Base-by-base conservation (phyloP, 2,329 filamentous ascomycete genomes). In the Annulohypoxylon truncatum region DNA sequence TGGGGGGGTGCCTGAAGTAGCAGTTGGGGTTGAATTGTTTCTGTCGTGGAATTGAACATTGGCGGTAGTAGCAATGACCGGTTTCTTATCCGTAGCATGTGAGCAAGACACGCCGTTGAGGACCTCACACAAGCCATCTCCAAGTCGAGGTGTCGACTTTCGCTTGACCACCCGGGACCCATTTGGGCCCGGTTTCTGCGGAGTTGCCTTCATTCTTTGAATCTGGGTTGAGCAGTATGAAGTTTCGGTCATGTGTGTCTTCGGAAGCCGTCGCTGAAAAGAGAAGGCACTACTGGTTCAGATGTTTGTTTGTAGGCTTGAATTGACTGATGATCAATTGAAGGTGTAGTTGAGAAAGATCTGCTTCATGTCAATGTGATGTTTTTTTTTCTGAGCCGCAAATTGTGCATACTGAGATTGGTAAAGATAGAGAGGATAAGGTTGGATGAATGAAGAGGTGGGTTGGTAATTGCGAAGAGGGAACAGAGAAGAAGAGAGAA, bases 111-210 rank as follows among this genome's bases (percentile, higher is more conserved):
- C 9, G 18, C 10, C 24, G 35, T n/a, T 7, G 9, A 69, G n/a
- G 9, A 69, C 38, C 22, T 61, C 50, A 22, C 56, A 51, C 20
- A 76, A 64, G 18, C 72, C 69, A 40, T 74, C 73, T 2, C 74
- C 74, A 24, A 76, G 66, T 26, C 56, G 69, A 50, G 73, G 73
- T 2, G 60, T 47, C 6, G 72, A 66, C 24, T 56, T 61, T 26
- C 66, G 71, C 61, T 69, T 72, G 54, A 61, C 29, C 4, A 70
- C 67, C 9, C 63, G 61, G n/a, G 72, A 74, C 42, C 72, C 69
- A 59, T 60, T 65, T 9, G 71, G 72, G 26, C 67, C 68, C 1
- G 69, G 67, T 10, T 40, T 61, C 28, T 69, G 71, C 5, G 68
- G 62, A 4, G 51, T 13, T 20, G 63, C 62, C 57, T 57, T 72